These are phyloP conservation scores for Scheffersomyces segobiensis DNA, from an alignment of 1,139 yeast genomes.

Conservation along the genomic window DNA sequence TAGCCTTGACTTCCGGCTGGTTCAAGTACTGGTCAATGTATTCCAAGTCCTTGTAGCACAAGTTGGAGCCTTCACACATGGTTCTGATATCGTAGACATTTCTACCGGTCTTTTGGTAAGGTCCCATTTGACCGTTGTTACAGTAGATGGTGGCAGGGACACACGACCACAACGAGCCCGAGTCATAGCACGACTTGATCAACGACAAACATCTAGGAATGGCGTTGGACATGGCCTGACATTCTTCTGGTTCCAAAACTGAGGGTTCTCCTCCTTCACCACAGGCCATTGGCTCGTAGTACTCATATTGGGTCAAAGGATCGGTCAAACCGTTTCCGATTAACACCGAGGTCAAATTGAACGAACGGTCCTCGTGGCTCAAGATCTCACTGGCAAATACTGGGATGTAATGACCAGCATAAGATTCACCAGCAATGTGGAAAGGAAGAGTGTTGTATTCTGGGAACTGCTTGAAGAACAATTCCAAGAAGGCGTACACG, in stretches of 20 bases:
- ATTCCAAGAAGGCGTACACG: conserved; percentile 85
- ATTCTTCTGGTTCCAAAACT: conserved; percentile 76
- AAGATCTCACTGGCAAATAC: conserved; percentile 87
- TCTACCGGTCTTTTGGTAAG: conserved; percentile 86
- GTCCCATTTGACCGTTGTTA: conserved; percentile 82
- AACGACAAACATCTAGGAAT: conserved; percentile 81
- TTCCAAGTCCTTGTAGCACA: conserved; percentile 76
- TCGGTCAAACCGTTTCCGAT: conserved; percentile 98
- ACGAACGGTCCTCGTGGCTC: conserved; percentile 72
- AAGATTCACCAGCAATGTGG: conserved; percentile 99
- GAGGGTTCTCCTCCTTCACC: conserved; percentile 89
- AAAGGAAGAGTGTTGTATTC: conserved; percentile 69
- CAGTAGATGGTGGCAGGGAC: conserved; percentile 93
- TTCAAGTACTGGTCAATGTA: conserved; percentile 71
- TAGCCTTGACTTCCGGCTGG: conserved; percentile 66
- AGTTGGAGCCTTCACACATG: conserved; percentile 66
- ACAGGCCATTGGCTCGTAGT: conserved; percentile 97
- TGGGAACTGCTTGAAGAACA: conserved; percentile 91
- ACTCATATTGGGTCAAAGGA: conserved; percentile 83
- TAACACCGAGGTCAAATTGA: conserved; percentile 82
- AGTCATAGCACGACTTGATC: conserved; percentile 77
- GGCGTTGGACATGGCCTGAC: conserved; percentile 70
- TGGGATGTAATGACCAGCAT: conserved; percentile 97
- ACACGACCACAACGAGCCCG: conserved; percentile 83
- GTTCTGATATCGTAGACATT: conserved; percentile 93